A percentile compares a stretch with the other conserved stretches of the same genome.
Evolutionary conservation across 2,329 filamentous ascomycete genomes (phyloP).

Genomic region (Fusarium sarcochroum): DNA sequence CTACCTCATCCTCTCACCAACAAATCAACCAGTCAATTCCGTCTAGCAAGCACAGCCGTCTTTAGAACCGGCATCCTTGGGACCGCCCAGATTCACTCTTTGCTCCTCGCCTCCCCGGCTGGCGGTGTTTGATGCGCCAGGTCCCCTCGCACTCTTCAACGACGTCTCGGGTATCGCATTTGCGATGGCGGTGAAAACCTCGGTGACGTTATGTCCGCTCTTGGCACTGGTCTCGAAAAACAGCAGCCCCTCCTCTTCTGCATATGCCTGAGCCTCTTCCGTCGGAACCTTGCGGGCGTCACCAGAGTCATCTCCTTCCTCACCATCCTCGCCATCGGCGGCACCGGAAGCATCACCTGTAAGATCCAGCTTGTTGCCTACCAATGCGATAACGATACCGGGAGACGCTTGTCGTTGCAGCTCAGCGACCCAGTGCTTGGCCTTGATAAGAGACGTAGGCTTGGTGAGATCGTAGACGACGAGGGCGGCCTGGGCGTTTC

Average conservation of each 20-base stretch:
- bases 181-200: slow-evolving; percentile 98
- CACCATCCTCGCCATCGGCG: slow-evolving; percentile 62
- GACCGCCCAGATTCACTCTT: slow-evolving; percentile 85
- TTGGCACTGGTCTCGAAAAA: slow-evolving; percentile 99
- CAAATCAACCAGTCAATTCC: slow-evolving; percentile 3
- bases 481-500: slow-evolving; percentile 96
- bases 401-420: slow-evolving; percentile 95
- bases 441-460: slow-evolving; percentile 93
- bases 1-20: slow-evolving; percentile 23
- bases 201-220: slow-evolving; percentile 92
- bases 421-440: slow-evolving; percentile 98
- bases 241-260: slow-evolving; percentile 91
- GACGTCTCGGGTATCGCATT: slow-evolving; percentile 98
- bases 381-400: slow-evolving; percentile 95
- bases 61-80: slow-evolving; percentile 81
- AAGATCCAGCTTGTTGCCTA: slow-evolving; percentile 97
- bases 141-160: slow-evolving; percentile 87
- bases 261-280: slow-evolving; percentile 92
- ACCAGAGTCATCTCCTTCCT: slow-evolving; percentile 72
- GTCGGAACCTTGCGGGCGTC: slow-evolving; percentile 90
- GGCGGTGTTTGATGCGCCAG: slow-evolving; percentile 72
- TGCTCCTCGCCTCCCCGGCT: slow-evolving; percentile 76
- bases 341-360: slow-evolving; percentile 69
- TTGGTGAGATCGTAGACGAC: slow-evolving; percentile 99
- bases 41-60: slow-evolving; percentile 89